Percentiles rank a stretch among this genome's conserved stretches.
Conservation (phyloP, 1,139 yeast species). For the Kurtzmaniella natalensis region DNA sequence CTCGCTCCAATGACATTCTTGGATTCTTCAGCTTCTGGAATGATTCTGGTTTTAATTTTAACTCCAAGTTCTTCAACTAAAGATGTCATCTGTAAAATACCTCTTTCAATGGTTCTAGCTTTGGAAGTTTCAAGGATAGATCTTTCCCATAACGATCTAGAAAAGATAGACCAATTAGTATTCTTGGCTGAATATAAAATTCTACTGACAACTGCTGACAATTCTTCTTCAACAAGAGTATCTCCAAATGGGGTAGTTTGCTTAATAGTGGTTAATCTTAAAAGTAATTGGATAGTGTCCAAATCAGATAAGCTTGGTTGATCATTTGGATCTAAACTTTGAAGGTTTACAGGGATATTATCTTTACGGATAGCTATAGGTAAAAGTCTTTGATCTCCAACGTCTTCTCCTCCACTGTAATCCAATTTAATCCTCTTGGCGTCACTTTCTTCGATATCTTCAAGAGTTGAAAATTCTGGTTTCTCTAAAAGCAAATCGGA, state of each 20-base stretch:
- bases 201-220: constrained; percentile 69
- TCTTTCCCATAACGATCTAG: constrained; percentile 88
- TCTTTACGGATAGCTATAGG: constrained; percentile 61
- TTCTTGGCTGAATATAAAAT: constrained; percentile 51
- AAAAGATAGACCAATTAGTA: constrained; percentile 72
- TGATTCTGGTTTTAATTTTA: constrained; percentile 54
- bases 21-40: constrained; percentile 43
- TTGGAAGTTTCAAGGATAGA: constrained; percentile 76
- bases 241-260: constrained; percentile 72
- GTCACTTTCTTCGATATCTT: constrained; percentile 37
- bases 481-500: constrained; percentile 79
- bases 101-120: constrained; percentile 88
- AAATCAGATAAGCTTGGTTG: constrained; percentile 71
- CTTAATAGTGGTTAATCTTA: constrained; percentile 60
- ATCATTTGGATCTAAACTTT: constrained; percentile 67
- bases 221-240: constrained; percentile 74
- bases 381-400: constrained; percentile 36
- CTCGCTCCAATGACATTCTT: constrained; percentile 38
- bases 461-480: constrained; percentile 62
- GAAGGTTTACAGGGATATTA: constrained; percentile 57
- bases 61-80: constrained; percentile 86
- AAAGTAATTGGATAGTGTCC: constrained; percentile 68
- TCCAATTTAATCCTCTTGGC: constrained; percentile 44
- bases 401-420: constrained; percentile 14
- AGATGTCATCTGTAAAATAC: constrained; percentile 88